A percentile compares a stretch with the other conserved stretches of the same genome.
These are phyloP conservation scores for Syncephalis plumigaleata DNA, from an alignment of 371 early-diverging fungal genomes.

Conservation along the genomic window DNA sequence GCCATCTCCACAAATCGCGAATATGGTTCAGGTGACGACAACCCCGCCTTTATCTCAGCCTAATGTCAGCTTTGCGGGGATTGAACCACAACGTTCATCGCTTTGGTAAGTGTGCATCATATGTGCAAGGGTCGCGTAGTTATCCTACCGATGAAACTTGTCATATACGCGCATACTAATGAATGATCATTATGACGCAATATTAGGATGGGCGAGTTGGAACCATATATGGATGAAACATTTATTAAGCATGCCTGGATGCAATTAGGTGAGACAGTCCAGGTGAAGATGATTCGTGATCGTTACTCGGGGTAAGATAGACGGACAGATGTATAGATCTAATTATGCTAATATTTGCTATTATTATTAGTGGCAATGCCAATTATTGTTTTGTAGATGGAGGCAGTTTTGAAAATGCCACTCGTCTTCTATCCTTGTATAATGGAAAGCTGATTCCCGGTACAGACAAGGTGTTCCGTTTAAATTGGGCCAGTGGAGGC, in stretches of 20 bases:
- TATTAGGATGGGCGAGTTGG: conserved; percentile 61
- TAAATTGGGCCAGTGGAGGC: conserved; percentile 84
- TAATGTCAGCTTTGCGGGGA: no score
- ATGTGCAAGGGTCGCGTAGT: no score
- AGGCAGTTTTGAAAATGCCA: conserved; percentile 32
- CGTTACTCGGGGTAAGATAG: conserved; percentile 39
- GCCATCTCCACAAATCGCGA: no score
- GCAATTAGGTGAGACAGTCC: conserved; percentile 42
- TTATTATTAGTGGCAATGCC: conserved; percentile 21
- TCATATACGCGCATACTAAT: no score
- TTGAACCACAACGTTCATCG: no score
- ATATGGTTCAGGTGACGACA: no score
- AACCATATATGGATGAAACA: conserved; percentile 71
- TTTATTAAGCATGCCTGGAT: conserved; percentile 51
- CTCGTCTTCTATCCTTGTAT: conserved; percentile 36
- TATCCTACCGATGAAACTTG: no score
- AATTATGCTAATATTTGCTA: neutral
- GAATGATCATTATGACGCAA: no score
- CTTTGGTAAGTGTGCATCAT: no score
- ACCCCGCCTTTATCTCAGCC: no score
- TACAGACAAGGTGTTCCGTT: conserved; percentile 55
- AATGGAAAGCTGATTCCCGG: conserved; percentile 72
- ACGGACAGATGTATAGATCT: neutral
- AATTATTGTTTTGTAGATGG: conserved; percentile 70
- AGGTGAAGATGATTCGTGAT: conserved; percentile 79